Conservation (phyloP, 1,139 yeast species). For the Pichia sp. region DNA sequence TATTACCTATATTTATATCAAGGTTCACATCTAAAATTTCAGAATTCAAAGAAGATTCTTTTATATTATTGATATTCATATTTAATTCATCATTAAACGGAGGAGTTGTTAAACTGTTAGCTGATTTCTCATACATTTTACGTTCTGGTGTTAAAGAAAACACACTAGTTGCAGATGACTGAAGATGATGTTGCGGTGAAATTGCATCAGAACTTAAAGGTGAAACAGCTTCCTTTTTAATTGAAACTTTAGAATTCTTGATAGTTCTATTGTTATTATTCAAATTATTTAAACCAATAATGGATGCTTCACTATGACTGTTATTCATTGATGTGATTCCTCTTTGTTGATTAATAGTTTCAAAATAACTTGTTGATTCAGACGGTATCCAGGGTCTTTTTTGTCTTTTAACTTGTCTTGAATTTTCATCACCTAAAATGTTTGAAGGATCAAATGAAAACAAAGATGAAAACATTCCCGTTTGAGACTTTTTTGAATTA, state of each 20-base stretch:
- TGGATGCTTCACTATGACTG: not conserved
- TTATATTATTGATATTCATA: not conserved
- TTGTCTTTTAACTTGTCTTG: slow-evolving; percentile 31
- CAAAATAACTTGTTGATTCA: slow-evolving; percentile 24
- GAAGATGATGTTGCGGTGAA: slow-evolving; percentile 26
- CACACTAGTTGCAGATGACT: slow-evolving; percentile 28
- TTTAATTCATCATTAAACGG: not conserved
- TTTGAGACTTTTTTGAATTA: slow-evolving; percentile 3
- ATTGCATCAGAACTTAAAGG: slow-evolving; percentile 30
- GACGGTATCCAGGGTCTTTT: slow-evolving; percentile 33
- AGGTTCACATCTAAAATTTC: not conserved
- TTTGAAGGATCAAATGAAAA: slow-evolving; percentile 15
- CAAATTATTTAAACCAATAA: not conserved
- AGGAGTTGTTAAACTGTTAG: slow-evolving; percentile 3
- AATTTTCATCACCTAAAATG: slow-evolving; percentile 16
- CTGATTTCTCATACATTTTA: slow-evolving; percentile 4
- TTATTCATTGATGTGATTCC: slow-evolving; percentile 1
- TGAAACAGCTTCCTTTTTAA: slow-evolving; percentile 27
- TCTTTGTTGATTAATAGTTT: slow-evolving; percentile 25
- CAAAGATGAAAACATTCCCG: slow-evolving; percentile 13
- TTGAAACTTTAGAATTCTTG: slow-evolving; percentile 1
- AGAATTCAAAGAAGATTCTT: not conserved
- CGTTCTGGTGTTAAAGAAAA: slow-evolving; percentile 29
- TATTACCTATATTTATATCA: not conserved
- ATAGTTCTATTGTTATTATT: not conserved